These are phyloP conservation scores for Asterionellopsis glacialis DNA, from an alignment of 108 stramenopile genomes.

Conservation along the genomic window DNA sequence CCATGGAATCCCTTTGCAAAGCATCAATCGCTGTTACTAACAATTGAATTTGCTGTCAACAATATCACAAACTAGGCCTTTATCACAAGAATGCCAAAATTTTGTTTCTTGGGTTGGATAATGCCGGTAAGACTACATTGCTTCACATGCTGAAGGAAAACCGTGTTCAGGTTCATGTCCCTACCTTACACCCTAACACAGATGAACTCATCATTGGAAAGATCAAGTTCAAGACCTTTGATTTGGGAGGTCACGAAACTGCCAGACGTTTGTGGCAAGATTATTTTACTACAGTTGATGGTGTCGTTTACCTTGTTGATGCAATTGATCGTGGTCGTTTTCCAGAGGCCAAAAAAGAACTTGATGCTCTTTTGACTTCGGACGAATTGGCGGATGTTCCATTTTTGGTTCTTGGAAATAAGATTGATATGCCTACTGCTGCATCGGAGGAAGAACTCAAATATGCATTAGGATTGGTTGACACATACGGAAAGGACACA, in stretches of 20 bases:
- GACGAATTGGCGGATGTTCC: constrained; percentile 96
- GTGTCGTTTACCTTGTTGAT: constrained; percentile 96
- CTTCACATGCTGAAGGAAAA: constrained; percentile 97
- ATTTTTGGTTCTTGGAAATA: constrained; percentile 98
- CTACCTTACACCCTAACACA: constrained; percentile 92
- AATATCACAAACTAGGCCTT: constrained; percentile 58
- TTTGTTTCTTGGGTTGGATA: constrained; percentile 96
- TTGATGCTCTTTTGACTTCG: constrained; percentile 89
- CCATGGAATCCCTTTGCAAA: too few species aligned
- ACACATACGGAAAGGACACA: constrained; percentile 98
- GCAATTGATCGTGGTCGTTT: constrained; percentile 93
- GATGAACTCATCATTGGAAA: constrained; percentile 92
- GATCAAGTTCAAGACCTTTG: constrained; percentile 93
- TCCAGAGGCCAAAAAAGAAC: constrained; percentile 98
- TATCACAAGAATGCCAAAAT: constrained; percentile 99
- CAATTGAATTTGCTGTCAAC: not conserved
- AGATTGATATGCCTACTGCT: constrained; percentile 96
- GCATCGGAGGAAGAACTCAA: constrained; percentile 96
- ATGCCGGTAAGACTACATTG: constrained; percentile 95
- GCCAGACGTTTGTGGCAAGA: constrained; percentile 90
- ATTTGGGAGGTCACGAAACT: constrained; percentile 95
- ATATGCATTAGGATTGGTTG: constrained; percentile 92
- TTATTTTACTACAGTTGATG: constrained; percentile 97
- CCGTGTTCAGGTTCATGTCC: constrained; percentile 91
- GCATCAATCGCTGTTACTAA: constrained; percentile 1